Evolutionary conservation across 2,329 filamentous ascomycete genomes (phyloP).

Genomic region (Cytospora leucostoma): DNA sequence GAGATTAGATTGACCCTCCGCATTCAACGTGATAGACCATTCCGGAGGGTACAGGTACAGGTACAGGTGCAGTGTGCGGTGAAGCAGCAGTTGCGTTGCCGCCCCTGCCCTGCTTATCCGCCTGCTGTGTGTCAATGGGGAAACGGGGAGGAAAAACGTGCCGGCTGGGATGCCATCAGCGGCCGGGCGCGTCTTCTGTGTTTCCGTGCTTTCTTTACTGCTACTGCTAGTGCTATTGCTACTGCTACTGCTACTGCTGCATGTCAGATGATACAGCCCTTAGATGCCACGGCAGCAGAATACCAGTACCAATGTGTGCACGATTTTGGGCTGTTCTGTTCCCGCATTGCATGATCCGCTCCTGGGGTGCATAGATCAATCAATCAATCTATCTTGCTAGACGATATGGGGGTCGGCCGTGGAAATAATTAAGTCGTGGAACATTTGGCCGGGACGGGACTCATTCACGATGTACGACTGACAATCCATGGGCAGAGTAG

Average conservation of each 20-base stretch:
- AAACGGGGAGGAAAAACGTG: slow-evolving; percentile 17
- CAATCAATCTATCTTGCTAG: background rate
- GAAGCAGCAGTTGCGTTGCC: slow-evolving; percentile 15
- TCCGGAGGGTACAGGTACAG: background rate
- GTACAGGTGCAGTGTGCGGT: background rate
- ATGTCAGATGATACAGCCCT: slow-evolving; percentile 19
- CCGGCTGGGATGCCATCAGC: slow-evolving; percentile 13
- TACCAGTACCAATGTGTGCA: slow-evolving; percentile 15
- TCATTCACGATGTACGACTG: background rate
- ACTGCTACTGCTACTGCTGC: background rate
- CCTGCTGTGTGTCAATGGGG: slow-evolving; percentile 24
- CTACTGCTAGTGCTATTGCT: background rate
- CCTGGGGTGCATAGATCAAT: slow-evolving; percentile 10
- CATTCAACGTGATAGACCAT: background rate
- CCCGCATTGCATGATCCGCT: slow-evolving; percentile 17
- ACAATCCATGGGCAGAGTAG: too few species aligned
- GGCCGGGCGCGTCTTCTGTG: background rate
- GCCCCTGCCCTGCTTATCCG: slow-evolving; percentile 20
- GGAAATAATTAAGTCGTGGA: slow-evolving; percentile 16
- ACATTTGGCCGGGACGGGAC: background rate
- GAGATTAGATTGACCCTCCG: background rate
- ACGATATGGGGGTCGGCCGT: slow-evolving; percentile 17
- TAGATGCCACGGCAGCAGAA: slow-evolving; percentile 9
- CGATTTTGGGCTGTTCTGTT: slow-evolving; percentile 3
- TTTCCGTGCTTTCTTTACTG: background rate